Evolutionary conservation across 2,329 filamentous ascomycete genomes (phyloP).

Genomic region (Colletotrichum tropicale): DNA sequence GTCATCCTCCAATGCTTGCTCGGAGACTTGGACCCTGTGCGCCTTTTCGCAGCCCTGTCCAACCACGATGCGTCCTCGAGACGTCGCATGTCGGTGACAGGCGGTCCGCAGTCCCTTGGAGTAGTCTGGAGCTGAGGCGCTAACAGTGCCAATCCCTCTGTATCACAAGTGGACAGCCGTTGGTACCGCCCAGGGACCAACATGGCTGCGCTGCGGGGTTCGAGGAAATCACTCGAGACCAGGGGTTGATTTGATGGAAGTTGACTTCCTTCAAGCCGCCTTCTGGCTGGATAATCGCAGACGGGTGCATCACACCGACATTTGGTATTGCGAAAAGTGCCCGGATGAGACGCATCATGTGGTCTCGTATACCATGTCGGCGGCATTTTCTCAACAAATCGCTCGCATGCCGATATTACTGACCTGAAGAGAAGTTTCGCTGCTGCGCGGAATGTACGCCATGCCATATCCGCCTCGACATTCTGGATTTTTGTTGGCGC

Average conservation of each 20-base stretch:
- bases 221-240: neutral
- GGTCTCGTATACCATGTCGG: neutral
- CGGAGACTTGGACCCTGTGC: neutral
- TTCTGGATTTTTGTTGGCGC: neutral
- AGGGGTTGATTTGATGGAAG: neutral
- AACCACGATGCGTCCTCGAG: neutral
- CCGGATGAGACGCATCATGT: slow-evolving; percentile 1
- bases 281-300: neutral
- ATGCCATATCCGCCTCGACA: neutral
- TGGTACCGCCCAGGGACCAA: neutral
- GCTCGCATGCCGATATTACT: neutral
- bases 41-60: neutral
- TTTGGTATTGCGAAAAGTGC: slow-evolving; percentile 1
- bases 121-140: slow-evolving; percentile 3
- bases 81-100: neutral
- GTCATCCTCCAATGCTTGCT: neutral
- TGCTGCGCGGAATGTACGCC: neutral
- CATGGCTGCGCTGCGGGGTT: slow-evolving; percentile 2
- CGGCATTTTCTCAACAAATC: neutral
- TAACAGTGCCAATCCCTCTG: neutral
- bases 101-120: neutral
- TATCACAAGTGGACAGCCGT: neutral
- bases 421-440: neutral
- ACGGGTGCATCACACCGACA: slow-evolving; percentile 18
- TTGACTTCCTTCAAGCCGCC: neutral